A percentile compares a stretch with the other conserved stretches of the same genome.
Conservation (phyloP, 225 moss, liverwort and hornwort species). For the Marchantia polymorpha region DNA sequence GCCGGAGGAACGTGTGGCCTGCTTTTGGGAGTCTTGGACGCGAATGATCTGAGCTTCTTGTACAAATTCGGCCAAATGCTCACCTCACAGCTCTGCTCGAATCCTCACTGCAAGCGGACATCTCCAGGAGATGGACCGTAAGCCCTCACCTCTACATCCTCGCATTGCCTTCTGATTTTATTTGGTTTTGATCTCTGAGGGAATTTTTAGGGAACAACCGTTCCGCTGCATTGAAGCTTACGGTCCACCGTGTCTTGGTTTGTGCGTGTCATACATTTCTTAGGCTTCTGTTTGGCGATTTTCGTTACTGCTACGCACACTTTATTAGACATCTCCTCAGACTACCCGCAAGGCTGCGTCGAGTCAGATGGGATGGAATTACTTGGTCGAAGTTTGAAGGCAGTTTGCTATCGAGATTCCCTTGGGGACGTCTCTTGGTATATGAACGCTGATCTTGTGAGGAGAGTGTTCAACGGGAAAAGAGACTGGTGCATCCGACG, state of each 20-base stretch:
- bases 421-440: not conserved
- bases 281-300: conserved; percentile 5
- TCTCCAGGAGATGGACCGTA: conserved; percentile 99
- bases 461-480: not conserved
- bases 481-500: not conserved
- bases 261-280: not conserved
- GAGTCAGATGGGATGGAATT: not conserved
- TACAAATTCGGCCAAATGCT: conserved; percentile 44
- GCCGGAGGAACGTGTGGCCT: not conserved
- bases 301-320: not conserved
- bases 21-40: not conserved
- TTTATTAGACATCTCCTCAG: not conserved
- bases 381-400: not conserved
- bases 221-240: conserved; percentile 15
- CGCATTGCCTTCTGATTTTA: conserved; percentile 11
- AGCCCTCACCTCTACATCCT: conserved; percentile 42
- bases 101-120: conserved; percentile 99
- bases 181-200: not conserved
- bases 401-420: not conserved
- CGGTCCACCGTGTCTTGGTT: not conserved
- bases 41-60: conserved; percentile 33
- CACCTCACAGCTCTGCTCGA: conserved; percentile 91
- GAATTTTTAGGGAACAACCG: not conserved
- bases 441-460: conserved; percentile 1
- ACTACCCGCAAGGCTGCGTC: not conserved